Percentiles rank a stretch among this genome's conserved stretches.
Conservation (phyloP, 2,329 filamentous ascomycete species). For the Leptographium flavum region DNA sequence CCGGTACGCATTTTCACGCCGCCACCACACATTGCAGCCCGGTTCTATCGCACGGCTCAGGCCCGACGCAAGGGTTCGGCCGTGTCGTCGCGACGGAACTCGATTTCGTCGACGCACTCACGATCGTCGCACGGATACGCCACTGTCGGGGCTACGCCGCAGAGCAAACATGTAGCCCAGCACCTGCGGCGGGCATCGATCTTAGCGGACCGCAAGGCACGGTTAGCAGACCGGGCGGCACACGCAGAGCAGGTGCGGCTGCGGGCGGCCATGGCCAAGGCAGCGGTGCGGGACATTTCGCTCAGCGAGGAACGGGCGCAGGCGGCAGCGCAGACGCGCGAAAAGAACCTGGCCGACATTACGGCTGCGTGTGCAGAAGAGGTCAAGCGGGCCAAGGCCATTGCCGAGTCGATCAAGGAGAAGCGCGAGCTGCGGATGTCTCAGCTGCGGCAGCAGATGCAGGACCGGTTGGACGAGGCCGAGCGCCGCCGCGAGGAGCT, state of each 20-base stretch:
- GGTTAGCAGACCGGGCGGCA: slow-evolving; percentile 64
- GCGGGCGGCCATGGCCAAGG: slow-evolving; percentile 60
- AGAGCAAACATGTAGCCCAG: slow-evolving; percentile 66
- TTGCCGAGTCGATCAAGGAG: slow-evolving; percentile 72
- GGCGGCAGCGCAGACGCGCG: slow-evolving; percentile 62
- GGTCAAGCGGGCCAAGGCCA: slow-evolving; percentile 65
- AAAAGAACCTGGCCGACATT: slow-evolving; percentile 70
- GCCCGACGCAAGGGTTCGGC: slow-evolving; percentile 60
- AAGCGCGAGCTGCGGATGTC: slow-evolving; percentile 61
- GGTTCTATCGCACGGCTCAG: slow-evolving; percentile 50
- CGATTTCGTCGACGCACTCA: slow-evolving; percentile 62
- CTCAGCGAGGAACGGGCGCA: slow-evolving; percentile 63
- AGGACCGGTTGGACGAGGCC: slow-evolving; percentile 66
- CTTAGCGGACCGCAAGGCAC: slow-evolving; percentile 65
- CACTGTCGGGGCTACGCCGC: slow-evolving; percentile 28
- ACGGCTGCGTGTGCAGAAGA: slow-evolving; percentile 71
- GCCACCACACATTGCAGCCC: slow-evolving; percentile 63
- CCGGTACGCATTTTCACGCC: slow-evolving; percentile 37
- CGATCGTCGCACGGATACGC: slow-evolving; percentile 47
- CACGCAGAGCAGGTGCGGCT: slow-evolving; percentile 74
- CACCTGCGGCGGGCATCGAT: slow-evolving; percentile 69
- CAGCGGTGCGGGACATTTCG: slow-evolving; percentile 46
- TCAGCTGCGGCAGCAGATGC: slow-evolving; percentile 58
- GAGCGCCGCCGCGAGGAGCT: slow-evolving; percentile 56
- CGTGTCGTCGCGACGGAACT: slow-evolving; percentile 66